Percentiles rank a stretch among this genome's conserved stretches.
phyloP scores from a whole-genome alignment of 345 rosid species.

The Combretum micranthum region DNA sequence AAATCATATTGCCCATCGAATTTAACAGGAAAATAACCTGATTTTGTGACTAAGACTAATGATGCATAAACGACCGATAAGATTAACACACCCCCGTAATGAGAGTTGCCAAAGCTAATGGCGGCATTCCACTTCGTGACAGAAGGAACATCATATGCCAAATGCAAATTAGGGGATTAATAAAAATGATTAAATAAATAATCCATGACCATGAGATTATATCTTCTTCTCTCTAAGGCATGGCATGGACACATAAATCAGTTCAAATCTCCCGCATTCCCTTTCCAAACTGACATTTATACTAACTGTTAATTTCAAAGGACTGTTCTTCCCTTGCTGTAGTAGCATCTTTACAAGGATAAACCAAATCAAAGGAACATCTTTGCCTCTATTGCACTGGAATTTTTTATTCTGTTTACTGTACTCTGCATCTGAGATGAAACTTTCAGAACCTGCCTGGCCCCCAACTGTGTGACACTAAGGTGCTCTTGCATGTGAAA shows the following conservation, averaged over 20 bases:
- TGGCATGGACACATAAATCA: conserved; percentile 31
- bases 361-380: conserved; percentile 33
- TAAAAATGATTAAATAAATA: too few species aligned
- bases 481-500: background rate
- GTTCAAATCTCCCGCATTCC: conserved; percentile 30
- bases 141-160: too few species aligned
- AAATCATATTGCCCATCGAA: too few species aligned
- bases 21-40: too few species aligned
- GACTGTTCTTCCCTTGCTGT: conserved; percentile 33
- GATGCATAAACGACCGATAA: too few species aligned
- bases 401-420: conserved; percentile 5
- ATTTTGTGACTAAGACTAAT: too few species aligned
- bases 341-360: conserved; percentile 26
- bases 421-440: conserved; percentile 10
- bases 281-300: conserved; percentile 24
- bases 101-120: too few species aligned
- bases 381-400: conserved; percentile 5
- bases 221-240: conserved; percentile 12
- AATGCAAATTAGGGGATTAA: too few species aligned
- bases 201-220: background rate
- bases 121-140: too few species aligned
- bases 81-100: too few species aligned
- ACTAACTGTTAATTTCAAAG: conserved; percentile 31
- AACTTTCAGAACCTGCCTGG: background rate
- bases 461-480: background rate